Evolutionary conservation across 495 filamentous ascomycete species (phyloP), one percentile per base, ranked within the genome.

Genomic region (Penicillium atrosanguineum): DNA sequence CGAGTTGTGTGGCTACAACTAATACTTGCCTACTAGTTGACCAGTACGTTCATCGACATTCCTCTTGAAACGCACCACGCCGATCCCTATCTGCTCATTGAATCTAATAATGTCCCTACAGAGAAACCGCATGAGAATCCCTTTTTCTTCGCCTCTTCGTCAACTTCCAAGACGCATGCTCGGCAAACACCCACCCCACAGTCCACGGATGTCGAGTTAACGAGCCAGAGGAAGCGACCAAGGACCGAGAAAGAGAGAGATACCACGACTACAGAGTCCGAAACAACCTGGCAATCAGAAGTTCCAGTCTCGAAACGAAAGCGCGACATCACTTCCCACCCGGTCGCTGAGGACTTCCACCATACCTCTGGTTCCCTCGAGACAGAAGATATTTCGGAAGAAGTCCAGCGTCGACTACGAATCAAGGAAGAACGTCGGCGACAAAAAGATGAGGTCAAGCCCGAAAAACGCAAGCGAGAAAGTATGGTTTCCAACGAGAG

Each of bases 371-470:
- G 31, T 8, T 58, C 68, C 18, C 21, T 59, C n/a, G 72, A 73
- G n/a, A 75, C 72, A 23, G 75, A 78, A 46, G 75, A 78, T 46
- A 78, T 78, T 29, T 78, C 75, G 0, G 69, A 66, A 19, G 73
- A 76, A 36, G 75, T 78, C 4, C 70, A 73, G 48, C 63, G 71
- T 34, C 61, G 75, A 29, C 54, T 78, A 7, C 50, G 57, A 11
- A 74, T 76, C 43, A 70, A 69, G 43, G 72, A 76, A 39, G 69
- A 73, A 46, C 52, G 53, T 3, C 69, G 73, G 0, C 59, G 57
- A 9, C 71, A 61, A 46, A 60, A 63, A 38, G 57, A 62, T 37
- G 55, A 53, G 19, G 28, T 64, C 20, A 68, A 68, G 34, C 47
- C 64, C 4, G 69, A 72, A 31, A 75, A 75, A 44, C 57, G 68